Base-by-base conservation (phyloP, 768 basidiomycete genomes). In the Amanita pseudoporphyria region DNA sequence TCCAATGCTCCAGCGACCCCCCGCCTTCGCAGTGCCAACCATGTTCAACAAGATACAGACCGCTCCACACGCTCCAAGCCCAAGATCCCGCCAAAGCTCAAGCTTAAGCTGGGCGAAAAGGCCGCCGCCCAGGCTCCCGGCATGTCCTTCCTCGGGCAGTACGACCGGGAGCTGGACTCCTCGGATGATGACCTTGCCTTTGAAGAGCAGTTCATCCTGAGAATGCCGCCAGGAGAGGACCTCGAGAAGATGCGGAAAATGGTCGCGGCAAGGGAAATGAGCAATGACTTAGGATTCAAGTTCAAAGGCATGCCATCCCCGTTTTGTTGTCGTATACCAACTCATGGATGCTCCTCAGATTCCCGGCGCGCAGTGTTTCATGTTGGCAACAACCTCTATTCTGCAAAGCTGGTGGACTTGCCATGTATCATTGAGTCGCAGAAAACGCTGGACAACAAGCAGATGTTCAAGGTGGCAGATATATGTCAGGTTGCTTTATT, bases 401-500 rank as follows among this genome's bases (percentile, higher is more conserved):
- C 88, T 24, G 81, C 95, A 18, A 98, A 97, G 65, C 78, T 99
- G 19, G 96, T 98, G 51, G 96, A 99, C 65, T 71, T 99, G 39
- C 96, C 96, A 1, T 89, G 88, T 64, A 79, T 99, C 45, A 74
- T 94, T 54, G 96, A 99, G 61, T 80, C 89, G 10, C 94, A 98
- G 65, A 97, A 97, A 72, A 92, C 95, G 1, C 66, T 95, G 44
- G 96, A 98, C 66, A 87, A 84, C 63, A 92, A 94, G 63, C 92
- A 96, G 60, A 86, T 96, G 81, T 96, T 98, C 74, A 99, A 99
- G 66, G 89, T 94, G 5, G 94, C 93, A 33, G 96, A 99, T 63
- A 95, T 99, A 68, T 95, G 89, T 69, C 94, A 96, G 79, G 91
- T 92, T 57, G 57, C 14, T 58, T 54, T 51, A 44, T 18, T 42